Evolutionary conservation across 148 eudicot species (phyloP).

Genomic region (Pharnaceum exiguum): DNA sequence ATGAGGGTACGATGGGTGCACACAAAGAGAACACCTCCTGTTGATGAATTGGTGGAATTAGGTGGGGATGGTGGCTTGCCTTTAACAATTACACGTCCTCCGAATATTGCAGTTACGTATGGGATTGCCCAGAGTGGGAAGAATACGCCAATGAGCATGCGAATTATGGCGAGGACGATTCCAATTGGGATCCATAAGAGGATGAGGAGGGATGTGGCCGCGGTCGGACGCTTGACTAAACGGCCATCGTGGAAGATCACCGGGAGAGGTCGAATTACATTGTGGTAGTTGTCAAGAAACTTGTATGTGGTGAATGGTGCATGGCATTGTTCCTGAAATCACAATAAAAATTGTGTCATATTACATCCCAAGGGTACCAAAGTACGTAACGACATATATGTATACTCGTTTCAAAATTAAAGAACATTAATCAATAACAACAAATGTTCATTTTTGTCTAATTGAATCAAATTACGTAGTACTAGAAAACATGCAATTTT

Average conservation of each 20-base stretch:
- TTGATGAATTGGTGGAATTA: slow-evolving; percentile 15
- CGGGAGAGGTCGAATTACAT: slow-evolving; percentile 55
- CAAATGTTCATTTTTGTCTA: too few species aligned
- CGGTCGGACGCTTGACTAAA: slow-evolving; percentile 69
- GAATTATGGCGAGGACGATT: slow-evolving; percentile 45
- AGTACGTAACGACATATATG: too few species aligned
- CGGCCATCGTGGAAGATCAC: slow-evolving; percentile 97
- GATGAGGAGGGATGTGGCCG: slow-evolving; percentile 56
- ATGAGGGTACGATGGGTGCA: slow-evolving; percentile 85
- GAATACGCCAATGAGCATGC: slow-evolving; percentile 43
- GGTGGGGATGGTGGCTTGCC: slow-evolving; percentile 69
- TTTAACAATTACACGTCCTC: slow-evolving; percentile 55
- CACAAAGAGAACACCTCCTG: slow-evolving; percentile 79
- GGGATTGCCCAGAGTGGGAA: slow-evolving; percentile 71
- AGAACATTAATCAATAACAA: too few species aligned
- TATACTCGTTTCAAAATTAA: too few species aligned
- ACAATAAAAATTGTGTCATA: too few species aligned
- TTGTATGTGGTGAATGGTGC: slow-evolving; percentile 35
- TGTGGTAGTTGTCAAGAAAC: slow-evolving; percentile 17
- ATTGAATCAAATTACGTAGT: too few species aligned
- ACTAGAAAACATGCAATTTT: too few species aligned
- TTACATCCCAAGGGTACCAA: too few species aligned
- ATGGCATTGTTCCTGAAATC: slow-evolving; percentile 35
- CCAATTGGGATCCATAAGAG: slow-evolving; percentile 81
- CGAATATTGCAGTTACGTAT: slow-evolving; percentile 41